Conservation (phyloP, 2,329 filamentous ascomycete species). For the Aspergillus sp. region DNA sequence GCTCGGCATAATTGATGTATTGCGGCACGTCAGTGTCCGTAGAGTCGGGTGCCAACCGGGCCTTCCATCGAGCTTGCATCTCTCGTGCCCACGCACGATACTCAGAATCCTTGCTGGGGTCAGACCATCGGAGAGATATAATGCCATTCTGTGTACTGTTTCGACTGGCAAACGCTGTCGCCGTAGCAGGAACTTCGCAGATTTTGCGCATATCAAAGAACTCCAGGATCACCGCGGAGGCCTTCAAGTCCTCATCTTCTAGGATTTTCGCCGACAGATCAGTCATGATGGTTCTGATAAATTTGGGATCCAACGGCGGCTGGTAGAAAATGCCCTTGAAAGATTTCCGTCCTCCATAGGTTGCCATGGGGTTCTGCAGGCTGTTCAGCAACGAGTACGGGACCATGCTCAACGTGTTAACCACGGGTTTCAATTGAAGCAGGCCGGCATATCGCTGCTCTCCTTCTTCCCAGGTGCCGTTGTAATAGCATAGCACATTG, state of each 20-base stretch:
- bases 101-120: slow-evolving; percentile 28
- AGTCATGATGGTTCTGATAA: slow-evolving; percentile 24
- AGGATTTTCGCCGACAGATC: slow-evolving; percentile 23
- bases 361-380: slow-evolving; percentile 29
- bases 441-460: slow-evolving; percentile 30
- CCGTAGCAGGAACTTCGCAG: slow-evolving; percentile 25
- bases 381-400: slow-evolving; percentile 38
- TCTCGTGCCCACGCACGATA: slow-evolving; percentile 34
- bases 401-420: slow-evolving; percentile 32
- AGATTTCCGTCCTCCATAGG: slow-evolving; percentile 33
- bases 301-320: slow-evolving; percentile 31
- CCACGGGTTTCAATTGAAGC: slow-evolving; percentile 29
- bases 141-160: slow-evolving; percentile 40
- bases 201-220: slow-evolving; percentile 36
- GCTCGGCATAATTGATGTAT: slow-evolving; percentile 31
- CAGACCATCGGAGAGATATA: slow-evolving; percentile 36
- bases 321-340: slow-evolving; percentile 41
- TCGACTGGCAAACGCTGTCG: slow-evolving; percentile 41
- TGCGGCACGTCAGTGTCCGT: slow-evolving; percentile 17
- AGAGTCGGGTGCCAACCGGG: slow-evolving; percentile 12
- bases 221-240: slow-evolving; percentile 34
- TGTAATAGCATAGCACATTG: slow-evolving; percentile 27
- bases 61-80: slow-evolving; percentile 20
- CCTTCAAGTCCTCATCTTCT: slow-evolving; percentile 20
- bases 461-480: slow-evolving; percentile 31